Percentiles rank a stretch among this genome's conserved stretches.
phyloP scores from a whole-genome alignment of 1,139 yeast species.

The Candida tropicalis region DNA sequence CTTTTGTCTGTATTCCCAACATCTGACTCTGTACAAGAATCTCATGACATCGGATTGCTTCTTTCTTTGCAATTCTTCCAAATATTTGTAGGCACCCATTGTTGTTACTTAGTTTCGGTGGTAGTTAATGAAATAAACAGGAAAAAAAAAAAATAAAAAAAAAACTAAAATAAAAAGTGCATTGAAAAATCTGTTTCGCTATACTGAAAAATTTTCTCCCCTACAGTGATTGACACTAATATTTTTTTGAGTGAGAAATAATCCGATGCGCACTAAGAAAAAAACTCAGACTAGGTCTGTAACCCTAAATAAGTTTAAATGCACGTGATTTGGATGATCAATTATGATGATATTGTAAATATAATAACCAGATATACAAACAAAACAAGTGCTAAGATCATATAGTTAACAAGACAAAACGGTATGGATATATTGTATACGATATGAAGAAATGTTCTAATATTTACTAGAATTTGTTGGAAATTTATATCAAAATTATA shows the following conservation, averaged over 20 bases:
- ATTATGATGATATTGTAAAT: background rate
- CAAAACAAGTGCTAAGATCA: no score
- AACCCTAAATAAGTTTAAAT: background rate
- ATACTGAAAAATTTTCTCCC: slow-evolving; percentile 9
- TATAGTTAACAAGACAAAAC: no score
- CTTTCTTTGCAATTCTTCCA: slow-evolving; percentile 99
- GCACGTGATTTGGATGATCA: slow-evolving; percentile 2
- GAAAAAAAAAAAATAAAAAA: slow-evolving; percentile 3
- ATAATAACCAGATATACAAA: no score
- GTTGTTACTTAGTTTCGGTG: slow-evolving; percentile 18
- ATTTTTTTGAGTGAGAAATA: background rate
- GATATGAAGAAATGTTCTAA: no score
- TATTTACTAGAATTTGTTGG: no score
- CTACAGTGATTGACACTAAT: no score
- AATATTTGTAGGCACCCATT: slow-evolving; percentile 99
- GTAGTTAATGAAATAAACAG: slow-evolving; percentile 10
- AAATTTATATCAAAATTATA: no score
- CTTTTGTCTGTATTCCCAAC: slow-evolving; percentile 99
- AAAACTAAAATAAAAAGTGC: slow-evolving; percentile 1
- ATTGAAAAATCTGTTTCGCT: background rate
- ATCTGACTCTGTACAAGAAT: slow-evolving; percentile 98
- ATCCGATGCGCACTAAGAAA: background rate
- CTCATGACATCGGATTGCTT: slow-evolving; percentile 99
- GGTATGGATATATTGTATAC: no score
- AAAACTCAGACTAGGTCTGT: background rate